Conservation (phyloP, 2,329 filamentous ascomycete species). For the Biscogniauxia marginata region DNA sequence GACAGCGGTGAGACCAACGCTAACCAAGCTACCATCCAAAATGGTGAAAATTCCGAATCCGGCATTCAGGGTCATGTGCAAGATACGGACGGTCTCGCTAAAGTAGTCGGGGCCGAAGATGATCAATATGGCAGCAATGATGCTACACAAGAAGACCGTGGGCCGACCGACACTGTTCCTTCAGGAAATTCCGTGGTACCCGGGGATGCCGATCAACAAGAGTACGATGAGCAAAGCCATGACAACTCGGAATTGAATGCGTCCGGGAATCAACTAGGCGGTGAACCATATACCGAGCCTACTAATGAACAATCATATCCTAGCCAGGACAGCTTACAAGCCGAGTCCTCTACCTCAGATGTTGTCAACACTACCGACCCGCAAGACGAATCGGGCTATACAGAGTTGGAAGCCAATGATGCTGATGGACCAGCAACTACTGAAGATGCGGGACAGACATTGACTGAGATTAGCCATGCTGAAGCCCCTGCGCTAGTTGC, state of each 20-base stretch:
- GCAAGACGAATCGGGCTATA: not conserved
- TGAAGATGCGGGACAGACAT: not conserved
- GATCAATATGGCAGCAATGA: conserved; percentile 4
- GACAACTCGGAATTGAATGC: conserved; percentile 1
- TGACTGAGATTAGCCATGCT: conserved; percentile 1
- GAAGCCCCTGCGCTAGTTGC: conserved; percentile 24
- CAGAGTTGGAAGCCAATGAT: not conserved
- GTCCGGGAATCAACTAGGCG: conserved; percentile 21
- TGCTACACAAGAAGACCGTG: conserved; percentile 8
- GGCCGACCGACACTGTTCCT: conserved; percentile 2
- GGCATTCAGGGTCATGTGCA: conserved; percentile 4
- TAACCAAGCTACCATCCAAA: not conserved
- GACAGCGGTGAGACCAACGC: not conserved
- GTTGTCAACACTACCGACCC: not conserved
- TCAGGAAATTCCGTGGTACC: conserved; percentile 10
- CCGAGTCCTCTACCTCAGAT: not conserved
- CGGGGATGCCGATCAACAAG: not conserved
- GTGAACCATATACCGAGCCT: conserved; percentile 16
- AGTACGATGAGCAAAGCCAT: conserved; percentile 5
- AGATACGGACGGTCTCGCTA: conserved; percentile 5
- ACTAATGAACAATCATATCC: conserved; percentile 17
- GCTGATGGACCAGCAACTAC: not conserved
- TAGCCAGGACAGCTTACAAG: not conserved
- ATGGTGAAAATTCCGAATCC: not conserved
- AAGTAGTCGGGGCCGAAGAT: conserved; percentile 6